Evolutionary conservation across 306 rosid species (phyloP).

Genomic region (Astragalus glycyphyllos): DNA sequence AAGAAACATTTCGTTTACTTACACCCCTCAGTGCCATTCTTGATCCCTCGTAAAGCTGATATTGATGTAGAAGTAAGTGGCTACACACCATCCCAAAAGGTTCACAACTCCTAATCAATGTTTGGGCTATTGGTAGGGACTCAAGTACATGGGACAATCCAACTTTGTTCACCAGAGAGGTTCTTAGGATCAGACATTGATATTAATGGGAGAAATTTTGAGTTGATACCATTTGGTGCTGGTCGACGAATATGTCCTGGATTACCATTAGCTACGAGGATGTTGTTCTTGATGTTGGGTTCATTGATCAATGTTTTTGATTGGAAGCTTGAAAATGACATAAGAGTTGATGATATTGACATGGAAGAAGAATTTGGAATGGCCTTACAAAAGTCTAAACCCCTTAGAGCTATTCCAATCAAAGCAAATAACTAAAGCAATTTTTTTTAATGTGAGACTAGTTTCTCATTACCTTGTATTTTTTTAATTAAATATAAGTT

Average conservation of each 20-base stretch:
- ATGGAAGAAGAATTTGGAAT: slow-evolving; percentile 57
- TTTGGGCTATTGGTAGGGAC: slow-evolving; percentile 47
- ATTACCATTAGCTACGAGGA: slow-evolving; percentile 44
- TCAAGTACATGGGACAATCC: slow-evolving; percentile 46
- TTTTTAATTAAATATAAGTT: too few species aligned
- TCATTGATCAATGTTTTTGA: slow-evolving; percentile 53
- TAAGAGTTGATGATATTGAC: slow-evolving; percentile 40
- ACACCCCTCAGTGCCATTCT: slow-evolving; percentile 48
- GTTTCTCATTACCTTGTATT: too few species aligned
- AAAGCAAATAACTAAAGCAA: not conserved
- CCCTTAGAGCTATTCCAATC: slow-evolving; percentile 49
- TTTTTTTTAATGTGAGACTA: too few species aligned
- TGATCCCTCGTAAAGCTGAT: slow-evolving; percentile 55
- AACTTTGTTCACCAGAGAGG: slow-evolving; percentile 49
- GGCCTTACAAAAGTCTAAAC: slow-evolving; percentile 40
- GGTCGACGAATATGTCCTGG: slow-evolving; percentile 50
- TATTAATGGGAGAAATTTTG: slow-evolving; percentile 48
- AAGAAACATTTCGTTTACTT: slow-evolving; percentile 55
- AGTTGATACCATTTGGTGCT: slow-evolving; percentile 51
- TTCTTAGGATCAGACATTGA: slow-evolving; percentile 13
- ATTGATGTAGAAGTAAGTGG: slow-evolving; percentile 48
- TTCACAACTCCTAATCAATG: slow-evolving; percentile 50
- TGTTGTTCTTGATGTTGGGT: slow-evolving; percentile 50
- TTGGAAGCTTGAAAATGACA: slow-evolving; percentile 58
- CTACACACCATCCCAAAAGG: slow-evolving; percentile 49